phyloP scores from a whole-genome alignment of 148 eudicot species.

The Diospyros kaki region DNA sequence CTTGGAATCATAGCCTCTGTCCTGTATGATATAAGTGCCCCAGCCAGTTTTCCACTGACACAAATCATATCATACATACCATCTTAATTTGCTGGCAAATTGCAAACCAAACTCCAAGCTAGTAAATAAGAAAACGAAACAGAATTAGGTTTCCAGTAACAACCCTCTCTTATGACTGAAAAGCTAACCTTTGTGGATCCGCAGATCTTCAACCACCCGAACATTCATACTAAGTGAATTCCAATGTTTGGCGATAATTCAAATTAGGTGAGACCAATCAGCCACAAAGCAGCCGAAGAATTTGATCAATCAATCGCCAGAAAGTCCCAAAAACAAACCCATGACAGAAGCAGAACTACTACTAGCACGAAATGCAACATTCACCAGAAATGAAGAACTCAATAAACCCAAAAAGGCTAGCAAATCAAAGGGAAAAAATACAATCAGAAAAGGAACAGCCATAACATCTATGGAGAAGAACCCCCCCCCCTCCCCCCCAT shows the following conservation, averaged over 20 bases:
- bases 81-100: background rate
- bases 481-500: too few species aligned
- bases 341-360: background rate
- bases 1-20: too few species aligned
- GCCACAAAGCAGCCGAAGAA: background rate
- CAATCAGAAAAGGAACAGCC: background rate
- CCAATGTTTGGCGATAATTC: background rate
- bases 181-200: background rate
- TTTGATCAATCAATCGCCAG: background rate
- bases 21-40: too few species aligned
- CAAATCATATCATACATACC: background rate
- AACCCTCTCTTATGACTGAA: background rate
- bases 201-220: background rate
- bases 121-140: background rate
- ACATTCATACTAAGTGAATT: background rate
- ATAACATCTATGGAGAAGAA: background rate
- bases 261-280: too few species aligned
- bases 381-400: conserved; percentile 3
- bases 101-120: background rate
- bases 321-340: background rate
- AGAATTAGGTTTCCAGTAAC: background rate
- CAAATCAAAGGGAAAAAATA: background rate
- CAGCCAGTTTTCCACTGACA: too few species aligned
- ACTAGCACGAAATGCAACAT: background rate
- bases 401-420: background rate